Evolutionary conservation across 805 yeast species (phyloP).

Genomic region (Lipomyces japonicus): DNA sequence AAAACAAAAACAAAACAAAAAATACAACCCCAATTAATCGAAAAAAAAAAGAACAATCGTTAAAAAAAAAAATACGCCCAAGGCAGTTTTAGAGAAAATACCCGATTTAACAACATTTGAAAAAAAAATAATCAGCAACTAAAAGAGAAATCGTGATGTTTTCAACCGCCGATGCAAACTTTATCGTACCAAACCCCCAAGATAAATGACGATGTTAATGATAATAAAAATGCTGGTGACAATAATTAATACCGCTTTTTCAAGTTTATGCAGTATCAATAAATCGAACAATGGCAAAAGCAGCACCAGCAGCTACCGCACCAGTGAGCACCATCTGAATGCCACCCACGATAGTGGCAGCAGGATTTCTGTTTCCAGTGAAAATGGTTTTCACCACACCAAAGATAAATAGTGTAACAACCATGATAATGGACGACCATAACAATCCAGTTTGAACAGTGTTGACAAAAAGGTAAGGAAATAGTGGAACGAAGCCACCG

Average conservation of each 20-base stretch:
- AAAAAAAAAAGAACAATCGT: too few relatives aligned
- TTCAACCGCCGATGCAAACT: too few relatives aligned
- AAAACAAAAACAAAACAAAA: neutral
- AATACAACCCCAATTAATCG: constrained; percentile 1
- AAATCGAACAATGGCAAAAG: constrained; percentile 83
- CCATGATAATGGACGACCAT: constrained; percentile 74
- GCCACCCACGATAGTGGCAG: constrained; percentile 59
- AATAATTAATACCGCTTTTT: too few relatives aligned
- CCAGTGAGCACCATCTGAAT: constrained; percentile 91
- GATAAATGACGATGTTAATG: neutral
- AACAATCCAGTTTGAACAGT: constrained; percentile 76
- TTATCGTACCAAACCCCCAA: neutral
- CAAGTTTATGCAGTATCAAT: constrained; percentile 47
- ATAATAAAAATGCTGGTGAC: neutral
- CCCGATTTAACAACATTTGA: too few relatives aligned
- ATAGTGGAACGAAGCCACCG: constrained; percentile 87
- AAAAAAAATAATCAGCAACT: too few relatives aligned
- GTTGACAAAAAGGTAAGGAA: constrained; percentile 82
- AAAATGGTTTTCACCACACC: constrained; percentile 82
- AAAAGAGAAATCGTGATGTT: too few relatives aligned
- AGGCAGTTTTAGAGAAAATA: too few relatives aligned
- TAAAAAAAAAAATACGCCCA: too few relatives aligned
- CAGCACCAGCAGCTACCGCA: constrained; percentile 95
- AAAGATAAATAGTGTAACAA: constrained; percentile 76
- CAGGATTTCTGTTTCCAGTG: constrained; percentile 51